These are phyloP conservation scores for Trichoderma reesei DNA, from an alignment of 495 filamentous ascomycete species.

Conservation along the genomic window DNA sequence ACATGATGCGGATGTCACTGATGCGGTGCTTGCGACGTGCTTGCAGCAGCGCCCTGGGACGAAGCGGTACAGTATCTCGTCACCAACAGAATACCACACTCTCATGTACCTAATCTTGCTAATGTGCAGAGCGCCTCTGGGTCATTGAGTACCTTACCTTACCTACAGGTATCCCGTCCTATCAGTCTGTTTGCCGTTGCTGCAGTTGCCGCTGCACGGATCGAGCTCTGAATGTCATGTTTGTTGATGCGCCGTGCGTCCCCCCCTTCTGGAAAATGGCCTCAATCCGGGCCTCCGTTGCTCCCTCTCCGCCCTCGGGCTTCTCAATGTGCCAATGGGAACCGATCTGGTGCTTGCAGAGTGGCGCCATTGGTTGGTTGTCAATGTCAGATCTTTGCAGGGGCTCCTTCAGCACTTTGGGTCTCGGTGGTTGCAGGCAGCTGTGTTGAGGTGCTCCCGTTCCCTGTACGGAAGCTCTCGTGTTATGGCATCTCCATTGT, in stretches of 20 bases:
- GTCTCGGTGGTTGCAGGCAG: not conserved
- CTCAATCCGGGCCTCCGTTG: not conserved
- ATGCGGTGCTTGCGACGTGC: not conserved
- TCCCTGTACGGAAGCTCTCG: not conserved
- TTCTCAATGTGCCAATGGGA: not conserved
- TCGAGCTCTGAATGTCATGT: not conserved
- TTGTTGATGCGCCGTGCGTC: not conserved
- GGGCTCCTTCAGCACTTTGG: not conserved
- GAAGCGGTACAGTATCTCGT: not conserved
- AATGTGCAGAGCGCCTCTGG: not conserved
- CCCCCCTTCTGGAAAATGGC: not conserved
- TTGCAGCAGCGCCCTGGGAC: not conserved
- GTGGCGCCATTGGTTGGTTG: not conserved
- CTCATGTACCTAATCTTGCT: too few relatives aligned
- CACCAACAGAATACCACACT: not conserved
- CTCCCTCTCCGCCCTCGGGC: not conserved
- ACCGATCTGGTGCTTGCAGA: not conserved
- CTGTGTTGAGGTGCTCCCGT: not conserved
- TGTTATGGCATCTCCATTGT: not conserved
- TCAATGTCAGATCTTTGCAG: not conserved
- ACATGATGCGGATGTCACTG: not conserved
- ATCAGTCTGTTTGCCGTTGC: not conserved
- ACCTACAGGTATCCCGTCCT: not conserved
- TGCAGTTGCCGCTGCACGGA: conserved; percentile 6
- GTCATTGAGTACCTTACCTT: not conserved